phyloP scores from a whole-genome alignment of 1,284 basidiomycete genomes.

The Puccinia polysora region DNA sequence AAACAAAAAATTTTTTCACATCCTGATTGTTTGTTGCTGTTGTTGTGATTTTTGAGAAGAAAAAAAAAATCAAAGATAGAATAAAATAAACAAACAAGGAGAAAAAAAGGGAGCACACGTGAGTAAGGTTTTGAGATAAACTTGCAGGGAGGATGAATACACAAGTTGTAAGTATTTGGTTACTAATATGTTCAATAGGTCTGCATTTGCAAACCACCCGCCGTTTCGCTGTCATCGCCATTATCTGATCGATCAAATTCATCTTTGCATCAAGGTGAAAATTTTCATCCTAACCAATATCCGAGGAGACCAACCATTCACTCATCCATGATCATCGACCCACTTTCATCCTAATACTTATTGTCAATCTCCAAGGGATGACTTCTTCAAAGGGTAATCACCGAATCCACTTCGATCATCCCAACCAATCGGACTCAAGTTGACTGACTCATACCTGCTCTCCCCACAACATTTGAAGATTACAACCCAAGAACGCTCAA shows the following conservation, averaged over 20 bases:
- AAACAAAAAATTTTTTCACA: constrained; percentile 65
- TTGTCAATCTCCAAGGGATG: no score
- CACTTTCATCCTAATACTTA: no score
- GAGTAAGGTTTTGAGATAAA: neutral
- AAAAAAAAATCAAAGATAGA: constrained; percentile 48
- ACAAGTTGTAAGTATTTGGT: no score
- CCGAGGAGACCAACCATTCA: no score
- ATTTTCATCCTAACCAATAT: neutral
- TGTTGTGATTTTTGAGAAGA: constrained; percentile 54
- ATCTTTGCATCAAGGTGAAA: neutral
- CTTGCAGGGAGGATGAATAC: neutral
- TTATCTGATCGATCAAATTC: constrained; percentile 62
- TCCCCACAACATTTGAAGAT: no score
- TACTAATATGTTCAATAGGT: constrained; percentile 79
- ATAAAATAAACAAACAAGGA: constrained; percentile 3
- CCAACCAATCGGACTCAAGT: no score
- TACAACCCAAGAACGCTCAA: no score
- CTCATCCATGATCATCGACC: no score
- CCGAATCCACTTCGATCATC: no score
- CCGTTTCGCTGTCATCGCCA: constrained; percentile 86
- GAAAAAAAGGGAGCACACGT: constrained; percentile 17
- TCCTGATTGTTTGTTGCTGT: constrained; percentile 44
- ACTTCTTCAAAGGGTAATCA: no score
- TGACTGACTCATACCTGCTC: no score
- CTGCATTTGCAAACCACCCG: constrained; percentile 77